phyloP scores from a whole-genome alignment of 768 basidiomycete species.

The Leccinum barrowsii region DNA sequence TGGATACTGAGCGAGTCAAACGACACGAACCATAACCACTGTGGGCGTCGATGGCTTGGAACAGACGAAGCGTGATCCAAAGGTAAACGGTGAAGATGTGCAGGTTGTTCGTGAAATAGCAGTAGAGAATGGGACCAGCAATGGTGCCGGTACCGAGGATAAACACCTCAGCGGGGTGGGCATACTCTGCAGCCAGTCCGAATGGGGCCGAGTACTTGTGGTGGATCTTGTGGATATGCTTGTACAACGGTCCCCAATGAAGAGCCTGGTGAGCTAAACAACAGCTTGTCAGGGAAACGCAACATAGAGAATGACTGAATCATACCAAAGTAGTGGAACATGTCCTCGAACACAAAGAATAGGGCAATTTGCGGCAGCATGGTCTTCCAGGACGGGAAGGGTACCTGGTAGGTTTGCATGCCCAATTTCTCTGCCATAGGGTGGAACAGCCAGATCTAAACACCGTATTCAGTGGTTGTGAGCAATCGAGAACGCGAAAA shows the following conservation, averaged over 20 bases:
- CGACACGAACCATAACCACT: constrained; percentile 78
- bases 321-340: constrained; percentile 86
- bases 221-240: constrained; percentile 94
- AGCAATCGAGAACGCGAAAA: no score
- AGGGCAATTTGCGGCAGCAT: constrained; percentile 76
- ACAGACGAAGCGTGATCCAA: constrained; percentile 91
- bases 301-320: background rate
- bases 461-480: background rate
- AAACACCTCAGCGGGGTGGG: constrained; percentile 94
- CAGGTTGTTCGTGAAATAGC: constrained; percentile 63
- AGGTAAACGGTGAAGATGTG: constrained; percentile 93
- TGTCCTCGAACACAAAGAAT: constrained; percentile 96
- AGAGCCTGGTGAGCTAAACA: constrained; percentile 79
- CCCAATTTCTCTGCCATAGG: constrained; percentile 84
- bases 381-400: constrained; percentile 70
- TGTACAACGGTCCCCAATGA: constrained; percentile 82
- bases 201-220: constrained; percentile 98
- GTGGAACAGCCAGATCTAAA: constrained; percentile 87
- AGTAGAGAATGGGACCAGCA: constrained; percentile 82
- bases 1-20: background rate
- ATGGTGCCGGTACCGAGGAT: constrained; percentile 93
- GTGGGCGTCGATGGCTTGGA: constrained; percentile 97
- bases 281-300: background rate
- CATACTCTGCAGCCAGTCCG: constrained; percentile 96
- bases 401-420: constrained; percentile 91